phyloP scores from a whole-genome alignment of 257 asterid genomes.

The Jaltomata sinuosa region DNA sequence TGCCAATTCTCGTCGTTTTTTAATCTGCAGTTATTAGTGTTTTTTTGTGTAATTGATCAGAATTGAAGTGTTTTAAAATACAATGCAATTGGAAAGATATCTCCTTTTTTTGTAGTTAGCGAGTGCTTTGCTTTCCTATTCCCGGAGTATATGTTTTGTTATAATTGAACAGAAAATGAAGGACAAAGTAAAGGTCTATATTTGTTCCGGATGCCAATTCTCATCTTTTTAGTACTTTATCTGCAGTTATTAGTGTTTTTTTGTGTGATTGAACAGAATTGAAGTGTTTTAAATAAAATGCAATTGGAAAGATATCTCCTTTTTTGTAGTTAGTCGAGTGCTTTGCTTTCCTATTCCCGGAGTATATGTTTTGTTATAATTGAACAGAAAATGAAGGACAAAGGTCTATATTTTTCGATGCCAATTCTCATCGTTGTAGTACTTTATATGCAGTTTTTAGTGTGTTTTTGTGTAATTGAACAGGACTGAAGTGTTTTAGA shows the following conservation, averaged over 20 bases:
- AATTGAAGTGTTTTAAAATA: background rate
- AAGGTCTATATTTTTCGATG: conserved; percentile 31
- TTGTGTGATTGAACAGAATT: background rate
- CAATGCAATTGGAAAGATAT: background rate
- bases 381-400: conserved; percentile 64
- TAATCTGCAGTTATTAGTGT: background rate
- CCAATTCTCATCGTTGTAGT: background rate
- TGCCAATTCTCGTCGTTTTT: background rate
- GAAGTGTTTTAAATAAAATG: background rate
- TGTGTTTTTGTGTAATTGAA: background rate
- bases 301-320: background rate
- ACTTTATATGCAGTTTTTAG: background rate
- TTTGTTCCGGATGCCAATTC: background rate
- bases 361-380: too few species aligned
- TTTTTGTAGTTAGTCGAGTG: too few species aligned
- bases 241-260: background rate
- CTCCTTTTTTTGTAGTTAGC: background rate
- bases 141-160: too few species aligned
- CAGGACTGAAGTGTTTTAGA: background rate
- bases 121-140: too few species aligned
- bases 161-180: too few species aligned
- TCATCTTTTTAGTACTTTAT: background rate
- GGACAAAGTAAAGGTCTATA: conserved; percentile 66
- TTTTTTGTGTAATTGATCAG: background rate
- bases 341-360: too few species aligned